phyloP scores from a whole-genome alignment of 768 basidiomycete species.

The Pisolithus marmoratus region DNA sequence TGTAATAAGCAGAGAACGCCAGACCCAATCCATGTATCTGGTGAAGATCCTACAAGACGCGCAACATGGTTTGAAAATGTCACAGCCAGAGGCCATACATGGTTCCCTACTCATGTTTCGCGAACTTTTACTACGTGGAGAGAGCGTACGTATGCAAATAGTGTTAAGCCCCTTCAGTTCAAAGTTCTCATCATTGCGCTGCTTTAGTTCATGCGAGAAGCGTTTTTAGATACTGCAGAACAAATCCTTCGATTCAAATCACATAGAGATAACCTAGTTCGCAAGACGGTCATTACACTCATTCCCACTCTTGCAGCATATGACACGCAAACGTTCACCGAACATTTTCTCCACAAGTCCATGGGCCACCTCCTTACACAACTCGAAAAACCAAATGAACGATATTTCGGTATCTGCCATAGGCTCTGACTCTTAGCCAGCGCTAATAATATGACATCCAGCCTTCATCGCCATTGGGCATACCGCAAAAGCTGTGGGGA shows the following conservation, averaged over 20 bases:
- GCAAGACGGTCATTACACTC: slow-evolving; percentile 92
- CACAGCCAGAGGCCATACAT: slow-evolving; percentile 84
- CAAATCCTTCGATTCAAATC: slow-evolving; percentile 84
- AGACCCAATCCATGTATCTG: slow-evolving; percentile 60
- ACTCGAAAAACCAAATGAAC: slow-evolving; percentile 83
- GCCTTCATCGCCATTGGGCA: slow-evolving; percentile 97
- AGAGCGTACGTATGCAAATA: slow-evolving; percentile 60
- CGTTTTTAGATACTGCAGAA: slow-evolving; percentile 82
- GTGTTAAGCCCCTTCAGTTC: neutral
- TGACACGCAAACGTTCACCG: slow-evolving; percentile 87
- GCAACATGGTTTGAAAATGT: slow-evolving; percentile 71
- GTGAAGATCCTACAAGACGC: slow-evolving; percentile 86
- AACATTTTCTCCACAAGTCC: slow-evolving; percentile 86
- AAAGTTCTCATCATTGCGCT: neutral
- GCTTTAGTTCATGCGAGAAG: slow-evolving; percentile 78
- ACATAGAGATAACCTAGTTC: slow-evolving; percentile 81
- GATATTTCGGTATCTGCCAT: slow-evolving; percentile 64
- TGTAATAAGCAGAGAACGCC: slow-evolving; percentile 66
- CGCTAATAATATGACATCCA: slow-evolving; percentile 21
- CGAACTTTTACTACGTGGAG: slow-evolving; percentile 87
- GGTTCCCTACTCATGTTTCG: slow-evolving; percentile 90
- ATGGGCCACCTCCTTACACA: slow-evolving; percentile 90
- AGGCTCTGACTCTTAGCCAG: neutral
- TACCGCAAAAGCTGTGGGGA: slow-evolving; percentile 84
- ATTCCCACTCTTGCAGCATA: slow-evolving; percentile 94